Conservation (phyloP, 371 early-diverging fungal genomes). For the Dinochytrium kinnereticum region DNA sequence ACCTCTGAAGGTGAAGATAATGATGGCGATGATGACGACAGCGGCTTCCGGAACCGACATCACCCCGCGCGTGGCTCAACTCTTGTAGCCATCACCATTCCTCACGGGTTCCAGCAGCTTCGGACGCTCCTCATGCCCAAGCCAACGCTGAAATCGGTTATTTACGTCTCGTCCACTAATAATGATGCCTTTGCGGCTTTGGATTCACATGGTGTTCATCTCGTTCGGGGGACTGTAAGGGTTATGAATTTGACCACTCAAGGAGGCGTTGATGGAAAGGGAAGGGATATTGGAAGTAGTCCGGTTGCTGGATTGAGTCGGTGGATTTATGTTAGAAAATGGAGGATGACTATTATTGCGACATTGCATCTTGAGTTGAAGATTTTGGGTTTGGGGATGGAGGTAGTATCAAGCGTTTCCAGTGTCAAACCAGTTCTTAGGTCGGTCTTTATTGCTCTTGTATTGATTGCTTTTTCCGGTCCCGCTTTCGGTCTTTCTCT, state of each 20-base stretch:
- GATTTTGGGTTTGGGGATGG: slow-evolving; percentile 47
- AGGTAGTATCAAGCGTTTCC: slow-evolving; percentile 34
- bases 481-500: too few species aligned
- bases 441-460: slow-evolving; percentile 20
- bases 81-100: slow-evolving; percentile 24
- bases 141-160: slow-evolving; percentile 20
- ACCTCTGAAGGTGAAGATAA: neutral
- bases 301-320: slow-evolving; percentile 41
- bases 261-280: neutral
- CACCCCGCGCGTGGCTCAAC: slow-evolving; percentile 18
- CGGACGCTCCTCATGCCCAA: slow-evolving; percentile 16
- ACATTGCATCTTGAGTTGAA: slow-evolving; percentile 52
- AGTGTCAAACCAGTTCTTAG: slow-evolving; percentile 52
- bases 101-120: slow-evolving; percentile 26
- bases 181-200: slow-evolving; percentile 24
- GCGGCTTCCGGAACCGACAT: neutral
- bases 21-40: neutral
- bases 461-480: neutral
- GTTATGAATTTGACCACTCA: slow-evolving; percentile 6
- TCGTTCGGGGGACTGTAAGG: slow-evolving; percentile 18
- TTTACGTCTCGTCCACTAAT: slow-evolving; percentile 25
- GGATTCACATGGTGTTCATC: slow-evolving; percentile 28
- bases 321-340: slow-evolving; percentile 48
- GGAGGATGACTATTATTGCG: slow-evolving; percentile 45
- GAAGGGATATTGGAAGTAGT: too few species aligned